Conservation (phyloP, 1,284 basidiomycete genomes). For the Ustilago crameri region DNA sequence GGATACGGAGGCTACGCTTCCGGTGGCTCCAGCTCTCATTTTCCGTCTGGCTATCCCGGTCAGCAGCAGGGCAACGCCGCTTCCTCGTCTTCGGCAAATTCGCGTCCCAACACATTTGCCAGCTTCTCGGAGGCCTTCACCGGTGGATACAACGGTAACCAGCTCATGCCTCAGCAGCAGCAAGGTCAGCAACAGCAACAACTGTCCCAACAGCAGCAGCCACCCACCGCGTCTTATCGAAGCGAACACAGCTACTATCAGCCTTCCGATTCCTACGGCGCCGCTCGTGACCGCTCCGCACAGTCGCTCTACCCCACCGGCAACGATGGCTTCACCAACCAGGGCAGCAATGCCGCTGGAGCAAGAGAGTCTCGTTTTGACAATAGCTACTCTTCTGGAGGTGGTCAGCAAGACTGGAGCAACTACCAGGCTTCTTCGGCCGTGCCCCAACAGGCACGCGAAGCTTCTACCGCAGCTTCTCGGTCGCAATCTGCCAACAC, state of each 20-base stretch:
- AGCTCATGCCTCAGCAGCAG: slow-evolving; percentile 33
- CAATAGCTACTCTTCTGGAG: slow-evolving; percentile 28
- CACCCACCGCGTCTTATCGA: slow-evolving; percentile 32
- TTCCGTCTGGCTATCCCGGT: slow-evolving; percentile 25
- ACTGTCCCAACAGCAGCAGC: slow-evolving; percentile 23
- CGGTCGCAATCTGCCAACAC: slow-evolving; percentile 19
- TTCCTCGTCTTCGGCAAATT: slow-evolving; percentile 35
- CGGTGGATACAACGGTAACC: slow-evolving; percentile 35
- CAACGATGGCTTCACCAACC: slow-evolving; percentile 20
- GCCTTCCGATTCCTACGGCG: slow-evolving; percentile 39
- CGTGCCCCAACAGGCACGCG: slow-evolving; percentile 3
- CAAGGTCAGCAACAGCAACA: slow-evolving; percentile 26
- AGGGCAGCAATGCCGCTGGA: slow-evolving; percentile 2
- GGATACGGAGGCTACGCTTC: slow-evolving; percentile 35
- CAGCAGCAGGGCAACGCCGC: slow-evolving; percentile 17
- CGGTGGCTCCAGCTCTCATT: slow-evolving; percentile 37
- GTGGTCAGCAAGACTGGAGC: slow-evolving; percentile 42
- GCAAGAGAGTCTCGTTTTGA: slow-evolving; percentile 33
- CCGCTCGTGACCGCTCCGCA: slow-evolving; percentile 24
- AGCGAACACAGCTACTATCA: slow-evolving; percentile 45
- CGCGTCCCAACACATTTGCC: slow-evolving; percentile 41
- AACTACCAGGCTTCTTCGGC: slow-evolving; percentile 28
- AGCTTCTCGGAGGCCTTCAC: slow-evolving; percentile 43
- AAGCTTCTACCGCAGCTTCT: slow-evolving; percentile 17
- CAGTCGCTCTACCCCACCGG: slow-evolving; percentile 28